Evolutionary conservation across 1,139 yeast species (phyloP).

Genomic region (Eremothecium sinecaudum): DNA sequence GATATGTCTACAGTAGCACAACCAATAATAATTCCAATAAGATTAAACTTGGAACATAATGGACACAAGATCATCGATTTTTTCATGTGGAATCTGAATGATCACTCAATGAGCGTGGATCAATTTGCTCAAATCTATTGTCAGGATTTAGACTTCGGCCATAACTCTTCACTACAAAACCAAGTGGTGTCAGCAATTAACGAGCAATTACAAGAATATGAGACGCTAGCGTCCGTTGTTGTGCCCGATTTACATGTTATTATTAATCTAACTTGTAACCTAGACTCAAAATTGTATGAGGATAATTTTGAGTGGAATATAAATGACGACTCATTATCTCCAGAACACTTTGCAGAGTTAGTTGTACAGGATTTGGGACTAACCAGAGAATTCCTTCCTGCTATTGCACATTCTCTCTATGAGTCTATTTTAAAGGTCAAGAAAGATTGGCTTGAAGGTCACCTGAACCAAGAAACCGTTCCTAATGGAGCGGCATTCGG

Average conservation of each 20-base stretch:
- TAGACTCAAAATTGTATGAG: conserved; percentile 76
- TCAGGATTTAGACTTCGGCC: conserved; percentile 62
- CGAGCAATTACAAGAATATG: conserved; percentile 73
- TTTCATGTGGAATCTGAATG: conserved; percentile 85
- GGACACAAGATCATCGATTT: conserved; percentile 62
- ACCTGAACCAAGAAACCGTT: conserved; percentile 43
- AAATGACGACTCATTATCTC: conserved; percentile 42
- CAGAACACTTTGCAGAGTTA: conserved; percentile 72
- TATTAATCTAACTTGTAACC: conserved; percentile 69
- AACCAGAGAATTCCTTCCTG: conserved; percentile 78
- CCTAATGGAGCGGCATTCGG: conserved; percentile 53
- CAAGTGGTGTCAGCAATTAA: conserved; percentile 64
- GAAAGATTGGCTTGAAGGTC: conserved; percentile 80
- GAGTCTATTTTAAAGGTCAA: conserved; percentile 70
- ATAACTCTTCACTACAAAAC: conserved; percentile 37
- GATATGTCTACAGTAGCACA: conserved; percentile 7
- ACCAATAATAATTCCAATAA: conserved; percentile 61
- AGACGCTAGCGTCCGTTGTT: conserved; percentile 52
- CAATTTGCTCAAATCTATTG: conserved; percentile 74
- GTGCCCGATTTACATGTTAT: conserved; percentile 67
- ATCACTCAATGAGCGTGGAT: conserved; percentile 68
- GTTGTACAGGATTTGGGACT: conserved; percentile 83
- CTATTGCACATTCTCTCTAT: conserved; percentile 79
- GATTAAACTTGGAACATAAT: conserved; percentile 64
- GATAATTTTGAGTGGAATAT: conserved; percentile 96